Percentiles rank a stretch among this genome's conserved stretches.
These are phyloP conservation scores for Hamamelis virginiana DNA, from an alignment of 164 flowering plant species.

Conservation along the genomic window DNA sequence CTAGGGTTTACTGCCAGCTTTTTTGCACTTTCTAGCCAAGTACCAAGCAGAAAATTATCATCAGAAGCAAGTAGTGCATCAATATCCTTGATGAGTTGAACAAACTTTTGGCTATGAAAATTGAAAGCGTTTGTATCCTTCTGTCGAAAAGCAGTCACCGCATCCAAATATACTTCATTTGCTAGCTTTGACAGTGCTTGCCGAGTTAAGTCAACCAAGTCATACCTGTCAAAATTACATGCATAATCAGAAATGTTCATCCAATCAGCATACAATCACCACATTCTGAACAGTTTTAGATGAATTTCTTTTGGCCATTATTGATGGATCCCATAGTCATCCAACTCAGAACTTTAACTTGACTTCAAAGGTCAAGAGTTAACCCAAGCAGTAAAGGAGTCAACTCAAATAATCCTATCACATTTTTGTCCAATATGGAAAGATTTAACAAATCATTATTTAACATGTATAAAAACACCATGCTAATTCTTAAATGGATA, in stretches of 20 bases:
- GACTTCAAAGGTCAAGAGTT: too few relatives aligned
- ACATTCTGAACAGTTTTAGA: neutral
- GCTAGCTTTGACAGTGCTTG: constrained; percentile 88
- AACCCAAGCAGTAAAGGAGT: too few relatives aligned
- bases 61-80: constrained; percentile 84
- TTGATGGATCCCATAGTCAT: too few relatives aligned
- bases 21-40: constrained; percentile 92
- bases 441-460: too few relatives aligned
- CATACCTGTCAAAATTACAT: constrained; percentile 60
- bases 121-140: constrained; percentile 49
- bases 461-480: too few relatives aligned
- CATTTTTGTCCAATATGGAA: too few relatives aligned
- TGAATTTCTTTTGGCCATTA: too few relatives aligned
- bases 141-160: constrained; percentile 53
- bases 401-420: too few relatives aligned
- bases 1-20: constrained; percentile 50
- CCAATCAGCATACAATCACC: neutral
- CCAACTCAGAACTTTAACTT: too few relatives aligned
- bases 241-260: neutral
- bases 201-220: constrained; percentile 90
- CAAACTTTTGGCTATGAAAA: constrained; percentile 50
- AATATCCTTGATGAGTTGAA: constrained; percentile 75
- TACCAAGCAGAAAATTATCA: constrained; percentile 86
- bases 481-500: too few relatives aligned
- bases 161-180: constrained; percentile 79